phyloP scores from a whole-genome alignment of 495 filamentous ascomycete genomes.

The Penicillium ochrochloron region DNA sequence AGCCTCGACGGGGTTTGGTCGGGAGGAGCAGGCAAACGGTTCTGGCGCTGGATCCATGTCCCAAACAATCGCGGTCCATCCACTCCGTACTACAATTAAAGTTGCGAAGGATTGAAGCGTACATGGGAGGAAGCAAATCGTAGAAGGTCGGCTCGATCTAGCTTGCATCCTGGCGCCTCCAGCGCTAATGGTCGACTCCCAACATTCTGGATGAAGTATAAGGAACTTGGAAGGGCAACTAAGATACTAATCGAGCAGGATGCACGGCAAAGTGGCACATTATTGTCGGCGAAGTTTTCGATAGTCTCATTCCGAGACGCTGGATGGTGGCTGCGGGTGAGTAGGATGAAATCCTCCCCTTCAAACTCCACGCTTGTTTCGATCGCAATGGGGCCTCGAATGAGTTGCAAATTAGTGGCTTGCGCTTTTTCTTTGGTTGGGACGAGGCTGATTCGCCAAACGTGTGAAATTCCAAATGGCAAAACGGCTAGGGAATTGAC shows the following conservation, averaged over 20 bases:
- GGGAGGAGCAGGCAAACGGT: background rate
- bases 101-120: constrained; percentile 21
- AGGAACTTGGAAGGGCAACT: too few species aligned
- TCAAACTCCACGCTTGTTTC: background rate
- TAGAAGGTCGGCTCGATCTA: background rate
- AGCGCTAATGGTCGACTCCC: background rate
- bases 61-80: constrained; percentile 1
- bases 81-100: constrained; percentile 3
- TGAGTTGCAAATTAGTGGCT: background rate
- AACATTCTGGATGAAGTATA: background rate
- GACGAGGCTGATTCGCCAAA: background rate
- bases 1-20: background rate
- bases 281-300: background rate
- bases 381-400: background rate
- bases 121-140: background rate
- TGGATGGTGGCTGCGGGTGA: background rate
- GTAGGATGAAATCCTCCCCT: background rate
- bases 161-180: background rate
- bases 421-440: background rate
- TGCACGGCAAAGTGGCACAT: background rate
- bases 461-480: background rate
- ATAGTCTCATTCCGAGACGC: background rate
- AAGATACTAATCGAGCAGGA: background rate
- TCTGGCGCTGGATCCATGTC: background rate
- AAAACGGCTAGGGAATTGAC: background rate